These are phyloP conservation scores for Zymoseptoria brevis DNA, from an alignment of 2,329 filamentous ascomycete genomes.

Conservation along the genomic window DNA sequence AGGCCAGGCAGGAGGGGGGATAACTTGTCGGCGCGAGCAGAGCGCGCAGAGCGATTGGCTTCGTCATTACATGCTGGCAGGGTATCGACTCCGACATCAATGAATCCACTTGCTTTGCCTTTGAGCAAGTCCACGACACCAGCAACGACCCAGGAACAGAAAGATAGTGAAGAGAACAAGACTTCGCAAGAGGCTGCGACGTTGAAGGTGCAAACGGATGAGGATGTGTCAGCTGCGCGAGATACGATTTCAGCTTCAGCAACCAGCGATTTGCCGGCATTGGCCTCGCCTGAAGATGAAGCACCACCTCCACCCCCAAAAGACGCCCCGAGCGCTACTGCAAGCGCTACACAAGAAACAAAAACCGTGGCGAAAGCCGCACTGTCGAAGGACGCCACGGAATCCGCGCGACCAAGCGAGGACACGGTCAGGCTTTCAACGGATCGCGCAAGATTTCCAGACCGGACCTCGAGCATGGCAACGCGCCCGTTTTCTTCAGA, in stretches of 20 bases:
- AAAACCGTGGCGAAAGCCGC: not conserved
- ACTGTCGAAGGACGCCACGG: not conserved
- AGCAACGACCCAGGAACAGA: not conserved
- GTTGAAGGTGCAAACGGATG: not conserved
- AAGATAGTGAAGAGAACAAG: not conserved
- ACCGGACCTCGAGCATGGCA: slow-evolving; percentile 1
- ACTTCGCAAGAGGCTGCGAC: not conserved
- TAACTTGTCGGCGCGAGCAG: slow-evolving; percentile 14
- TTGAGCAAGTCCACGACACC: not conserved
- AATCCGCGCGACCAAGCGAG: not conserved
- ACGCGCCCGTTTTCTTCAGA: slow-evolving; percentile 16
- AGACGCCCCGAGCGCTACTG: not conserved
- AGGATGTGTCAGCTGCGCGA: not conserved
- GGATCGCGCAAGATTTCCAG: slow-evolving; percentile 2
- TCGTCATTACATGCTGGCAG: slow-evolving; percentile 15
- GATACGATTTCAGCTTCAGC: not conserved
- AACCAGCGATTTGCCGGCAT: not conserved
- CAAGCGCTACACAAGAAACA: not conserved
- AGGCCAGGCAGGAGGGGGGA: slow-evolving; percentile 22
- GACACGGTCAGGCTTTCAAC: not conserved
- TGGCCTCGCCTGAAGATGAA: not conserved
- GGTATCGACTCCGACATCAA: slow-evolving; percentile 1
- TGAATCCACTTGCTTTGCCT: not conserved
- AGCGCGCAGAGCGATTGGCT: slow-evolving; percentile 14
- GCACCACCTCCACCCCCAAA: not conserved